Base-by-base conservation (phyloP, 2,329 filamentous ascomycete species). In the Cytospora piceae region DNA sequence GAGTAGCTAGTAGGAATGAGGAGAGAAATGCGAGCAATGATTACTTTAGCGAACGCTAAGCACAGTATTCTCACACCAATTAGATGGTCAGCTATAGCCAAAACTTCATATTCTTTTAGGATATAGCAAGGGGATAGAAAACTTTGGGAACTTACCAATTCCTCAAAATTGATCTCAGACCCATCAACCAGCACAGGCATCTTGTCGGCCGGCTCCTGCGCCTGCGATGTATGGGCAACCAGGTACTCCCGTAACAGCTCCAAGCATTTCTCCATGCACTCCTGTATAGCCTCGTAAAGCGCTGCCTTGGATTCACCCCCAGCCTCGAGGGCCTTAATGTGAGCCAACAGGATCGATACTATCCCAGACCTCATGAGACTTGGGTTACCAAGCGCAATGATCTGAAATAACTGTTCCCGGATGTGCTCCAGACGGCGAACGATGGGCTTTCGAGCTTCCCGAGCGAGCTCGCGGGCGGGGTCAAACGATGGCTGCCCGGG, bases 311-410 rank as follows among this genome's bases (percentile, higher is more conserved):
- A 32, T n/a, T 52, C 42, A 4, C 37, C 29, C 5, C 55, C 64
- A 8, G 55, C 52, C 60, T 66, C 64, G 3, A 66, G 46, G 11
- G 64, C 55, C 51, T 51, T 46, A 22, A 59, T 46, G 34, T 66
- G 49, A n/a, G 42, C 29, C 22, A 66, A 24, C 24, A 66, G 24
- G 5, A 20, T 49, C 6, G 55, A 53, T 4, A 52, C n/a, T 0
- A 66, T 32, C 14, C 34, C 12, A 29, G 42, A 63, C 17, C 64
- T 56, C 37, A 63, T 66, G 34, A 63, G 34, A 14, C 37, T 58
- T 27, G 64, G 59, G 8, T 39, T 32, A 17, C 64, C 64, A 20
- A 51, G 31, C n/a, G 49, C 24, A 22, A 66, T 66, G 34, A 59
- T 59, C 49, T 63, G 53, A 20, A 59, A 54, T 3, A 66, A 51